Evolutionary conservation across 2,329 filamentous ascomycete genomes (phyloP).

Genomic region (Berkeleyomyces basicola): DNA sequence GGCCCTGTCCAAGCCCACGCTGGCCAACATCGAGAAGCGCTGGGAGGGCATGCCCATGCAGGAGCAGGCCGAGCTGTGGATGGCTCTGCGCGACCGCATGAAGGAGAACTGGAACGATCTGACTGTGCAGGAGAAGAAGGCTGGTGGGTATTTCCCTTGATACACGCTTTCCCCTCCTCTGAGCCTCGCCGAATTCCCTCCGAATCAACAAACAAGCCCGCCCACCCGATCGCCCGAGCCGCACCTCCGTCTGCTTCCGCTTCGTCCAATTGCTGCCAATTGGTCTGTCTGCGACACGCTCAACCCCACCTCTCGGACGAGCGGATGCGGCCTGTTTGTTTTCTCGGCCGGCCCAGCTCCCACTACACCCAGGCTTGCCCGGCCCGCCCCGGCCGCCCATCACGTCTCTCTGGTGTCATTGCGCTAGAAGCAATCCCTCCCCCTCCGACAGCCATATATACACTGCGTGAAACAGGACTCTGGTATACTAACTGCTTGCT

Average conservation of each 20-base stretch:
- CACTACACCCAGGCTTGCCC: background rate
- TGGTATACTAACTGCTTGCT: background rate
- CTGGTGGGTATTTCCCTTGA: slow-evolving; percentile 50
- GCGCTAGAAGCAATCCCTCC: background rate
- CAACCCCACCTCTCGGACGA: background rate
- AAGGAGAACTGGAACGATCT: slow-evolving; percentile 93
- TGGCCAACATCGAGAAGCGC: slow-evolving; percentile 97
- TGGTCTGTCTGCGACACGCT: background rate
- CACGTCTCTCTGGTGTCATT: background rate
- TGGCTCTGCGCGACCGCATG: slow-evolving; percentile 95
- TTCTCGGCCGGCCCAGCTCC: background rate
- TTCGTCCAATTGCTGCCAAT: background rate
- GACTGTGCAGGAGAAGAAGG: slow-evolving; percentile 96
- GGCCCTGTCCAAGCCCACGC: slow-evolving; percentile 92
- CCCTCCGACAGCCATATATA: background rate
- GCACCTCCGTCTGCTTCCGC: background rate
- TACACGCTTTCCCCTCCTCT: background rate
- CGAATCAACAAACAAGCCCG: background rate
- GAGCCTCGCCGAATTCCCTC: slow-evolving; percentile 4
- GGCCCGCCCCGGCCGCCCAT: background rate
- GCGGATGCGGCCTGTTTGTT: background rate
- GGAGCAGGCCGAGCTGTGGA: slow-evolving; percentile 99
- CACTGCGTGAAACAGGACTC: background rate
- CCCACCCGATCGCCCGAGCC: background rate
- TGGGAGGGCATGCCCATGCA: slow-evolving; percentile 97